A percentile compares a stretch with the other conserved stretches of the same genome.
These are phyloP conservation scores for Protomyces lactucae-debilis DNA, from an alignment of 1,139 yeast genomes.

Conservation along the genomic window DNA sequence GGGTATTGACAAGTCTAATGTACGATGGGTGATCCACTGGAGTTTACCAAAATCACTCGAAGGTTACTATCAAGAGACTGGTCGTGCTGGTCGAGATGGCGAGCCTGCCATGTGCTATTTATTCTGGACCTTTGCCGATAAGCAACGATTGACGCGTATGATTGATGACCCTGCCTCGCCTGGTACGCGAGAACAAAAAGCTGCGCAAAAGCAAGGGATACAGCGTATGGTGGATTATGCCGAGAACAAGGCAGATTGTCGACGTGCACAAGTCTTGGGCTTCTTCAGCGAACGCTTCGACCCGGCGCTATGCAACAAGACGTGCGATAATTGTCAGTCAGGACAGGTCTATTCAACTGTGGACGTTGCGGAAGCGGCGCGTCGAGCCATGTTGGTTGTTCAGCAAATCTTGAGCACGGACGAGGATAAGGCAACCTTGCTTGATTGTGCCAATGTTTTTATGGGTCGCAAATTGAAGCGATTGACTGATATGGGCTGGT, in stretches of 20 bases:
- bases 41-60: constrained; percentile 88
- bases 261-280: constrained; percentile 80
- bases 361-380: constrained; percentile 68
- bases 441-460: constrained; percentile 77
- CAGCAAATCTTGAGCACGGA: constrained; percentile 52
- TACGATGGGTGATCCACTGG: constrained; percentile 80
- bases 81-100: constrained; percentile 99
- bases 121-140: constrained; percentile 71
- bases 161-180: constrained; percentile 69
- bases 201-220: constrained; percentile 70
- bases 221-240: constrained; percentile 87
- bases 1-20: constrained; percentile 98
- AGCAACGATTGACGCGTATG: constrained; percentile 57
- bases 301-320: constrained; percentile 57
- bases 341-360: constrained; percentile 50
- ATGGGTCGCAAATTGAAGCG: constrained; percentile 67
- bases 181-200: constrained; percentile 59
- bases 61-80: constrained; percentile 96
- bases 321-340: constrained; percentile 80
- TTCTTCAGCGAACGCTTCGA: constrained; percentile 83
- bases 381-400: constrained; percentile 56
- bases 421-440: constrained; percentile 52
- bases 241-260: constrained; percentile 83
- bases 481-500: constrained; percentile 60
- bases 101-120: constrained; percentile 70